phyloP scores from a whole-genome alignment of 768 basidiomycete species.

The Pleurotus giganteus region DNA sequence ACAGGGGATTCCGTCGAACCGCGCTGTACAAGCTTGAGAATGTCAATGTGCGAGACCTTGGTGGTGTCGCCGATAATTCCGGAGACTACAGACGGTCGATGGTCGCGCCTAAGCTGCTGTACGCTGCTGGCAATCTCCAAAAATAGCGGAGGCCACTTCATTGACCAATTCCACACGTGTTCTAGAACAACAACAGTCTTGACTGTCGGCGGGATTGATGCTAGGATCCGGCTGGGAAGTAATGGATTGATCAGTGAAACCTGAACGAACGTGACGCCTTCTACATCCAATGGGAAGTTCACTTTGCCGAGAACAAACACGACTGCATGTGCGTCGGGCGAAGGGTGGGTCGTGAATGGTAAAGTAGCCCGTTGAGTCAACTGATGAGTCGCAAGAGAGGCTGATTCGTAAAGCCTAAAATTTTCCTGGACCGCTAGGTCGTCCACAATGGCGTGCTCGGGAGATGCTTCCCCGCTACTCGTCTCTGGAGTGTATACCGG shows the following conservation, averaged over 20 bases:
- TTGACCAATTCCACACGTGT: slow-evolving; percentile 71
- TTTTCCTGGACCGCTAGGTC: slow-evolving; percentile 28
- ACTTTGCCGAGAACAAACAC: slow-evolving; percentile 68
- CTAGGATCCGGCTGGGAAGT: slow-evolving; percentile 54
- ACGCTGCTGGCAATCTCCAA: slow-evolving; percentile 76
- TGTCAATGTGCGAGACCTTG: slow-evolving; percentile 37
- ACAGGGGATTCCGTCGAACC: slow-evolving; percentile 36
- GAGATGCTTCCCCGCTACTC: slow-evolving; percentile 4
- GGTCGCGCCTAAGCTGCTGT: slow-evolving; percentile 51
- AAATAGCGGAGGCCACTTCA: slow-evolving; percentile 86
- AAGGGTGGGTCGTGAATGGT: slow-evolving; percentile 52
- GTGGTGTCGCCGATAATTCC: slow-evolving; percentile 56
- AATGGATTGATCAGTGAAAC: slow-evolving; percentile 72
- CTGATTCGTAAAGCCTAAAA: slow-evolving; percentile 65
- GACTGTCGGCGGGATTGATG: slow-evolving; percentile 58
- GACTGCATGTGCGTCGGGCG: slow-evolving; percentile 59
- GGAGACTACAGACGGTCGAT: slow-evolving; percentile 55
- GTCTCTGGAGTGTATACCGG: slow-evolving; percentile 1
- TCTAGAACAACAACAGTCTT: slow-evolving; percentile 79
- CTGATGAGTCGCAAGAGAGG: slow-evolving; percentile 61
- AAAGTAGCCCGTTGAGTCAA: slow-evolving; percentile 60
- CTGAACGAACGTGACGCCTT: slow-evolving; percentile 62
- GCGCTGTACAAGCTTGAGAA: slow-evolving; percentile 51
- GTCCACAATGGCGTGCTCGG: slow-evolving; percentile 16
- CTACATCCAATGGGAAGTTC: slow-evolving; percentile 39